Percentiles rank a stretch among this genome's conserved stretches.
phyloP scores from a whole-genome alignment of 768 basidiomycete genomes.

The Paxillus rubicundulus region DNA sequence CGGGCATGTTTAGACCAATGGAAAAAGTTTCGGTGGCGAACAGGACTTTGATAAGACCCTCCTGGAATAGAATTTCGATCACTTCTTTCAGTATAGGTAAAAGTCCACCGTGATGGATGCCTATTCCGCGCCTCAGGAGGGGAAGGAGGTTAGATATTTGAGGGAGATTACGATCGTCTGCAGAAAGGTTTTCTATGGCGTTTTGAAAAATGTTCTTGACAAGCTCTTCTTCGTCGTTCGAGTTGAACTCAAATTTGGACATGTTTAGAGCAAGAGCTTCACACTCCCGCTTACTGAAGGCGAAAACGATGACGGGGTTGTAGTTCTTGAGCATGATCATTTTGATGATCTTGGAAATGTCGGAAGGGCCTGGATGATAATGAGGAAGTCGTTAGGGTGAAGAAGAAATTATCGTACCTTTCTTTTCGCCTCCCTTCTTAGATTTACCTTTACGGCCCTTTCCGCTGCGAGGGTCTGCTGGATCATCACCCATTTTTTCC shows the following conservation, averaged over 20 bases:
- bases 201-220: conserved; percentile 90
- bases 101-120: conserved; percentile 97
- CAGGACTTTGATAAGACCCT: conserved; percentile 95
- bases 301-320: conserved; percentile 97
- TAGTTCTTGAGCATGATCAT: conserved; percentile 98
- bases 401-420: conserved; percentile 50
- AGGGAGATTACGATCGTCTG: conserved; percentile 85
- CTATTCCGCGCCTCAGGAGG: conserved; percentile 90
- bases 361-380: conserved; percentile 65
- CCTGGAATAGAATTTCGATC: conserved; percentile 98
- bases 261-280: conserved; percentile 88
- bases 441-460: conserved; percentile 91
- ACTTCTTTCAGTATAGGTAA: conserved; percentile 98
- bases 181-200: conserved; percentile 84
- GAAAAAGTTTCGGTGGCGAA: conserved; percentile 99
- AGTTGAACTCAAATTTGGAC: conserved; percentile 95
- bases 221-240: conserved; percentile 85
- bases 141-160: conserved; percentile 93
- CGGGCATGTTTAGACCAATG: conserved; percentile 98
- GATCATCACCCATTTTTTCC: conserved; percentile 83
- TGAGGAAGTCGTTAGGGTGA: conserved; percentile 1
- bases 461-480: conserved; percentile 80
- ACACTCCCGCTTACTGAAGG: conserved; percentile 98
- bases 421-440: conserved; percentile 89
- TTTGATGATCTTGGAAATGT: conserved; percentile 96